Evolutionary conservation across 2,329 filamentous ascomycete genomes (phyloP).

Genomic region (Diaporthe vexans): DNA sequence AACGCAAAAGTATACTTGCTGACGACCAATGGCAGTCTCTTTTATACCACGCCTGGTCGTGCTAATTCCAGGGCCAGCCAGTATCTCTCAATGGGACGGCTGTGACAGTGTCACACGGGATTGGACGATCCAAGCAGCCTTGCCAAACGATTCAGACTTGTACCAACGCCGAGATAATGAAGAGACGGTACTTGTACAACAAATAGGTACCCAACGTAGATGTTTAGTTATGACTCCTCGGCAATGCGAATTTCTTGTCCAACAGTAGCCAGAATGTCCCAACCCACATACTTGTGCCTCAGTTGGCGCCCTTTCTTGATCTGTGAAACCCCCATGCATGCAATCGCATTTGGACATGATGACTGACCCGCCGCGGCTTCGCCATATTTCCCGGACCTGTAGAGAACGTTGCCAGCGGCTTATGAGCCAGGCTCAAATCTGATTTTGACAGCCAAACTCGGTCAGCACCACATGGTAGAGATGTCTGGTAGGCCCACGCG

Average conservation of each 20-base stretch:
- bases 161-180: conserved; percentile 3
- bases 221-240: conserved; percentile 2
- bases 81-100: neutral
- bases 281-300: neutral
- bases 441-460: neutral
- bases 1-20: neutral
- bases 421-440: neutral
- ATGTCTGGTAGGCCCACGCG: neutral
- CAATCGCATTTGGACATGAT: conserved; percentile 9
- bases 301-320: neutral
- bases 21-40: neutral
- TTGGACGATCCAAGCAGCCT: neutral
- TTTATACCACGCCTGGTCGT: neutral
- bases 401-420: neutral
- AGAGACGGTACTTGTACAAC: conserved; percentile 10
- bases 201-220: conserved; percentile 7
- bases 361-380: neutral
- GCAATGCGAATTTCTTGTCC: conserved; percentile 1
- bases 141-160: neutral
- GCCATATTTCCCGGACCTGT: neutral
- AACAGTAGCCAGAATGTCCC: neutral
- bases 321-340: conserved; percentile 16
- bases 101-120: neutral
- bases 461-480: neutral
- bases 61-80: neutral